Conservation (phyloP, 2,329 filamentous ascomycete genomes). For the Sarocladiaceae sp. region DNA sequence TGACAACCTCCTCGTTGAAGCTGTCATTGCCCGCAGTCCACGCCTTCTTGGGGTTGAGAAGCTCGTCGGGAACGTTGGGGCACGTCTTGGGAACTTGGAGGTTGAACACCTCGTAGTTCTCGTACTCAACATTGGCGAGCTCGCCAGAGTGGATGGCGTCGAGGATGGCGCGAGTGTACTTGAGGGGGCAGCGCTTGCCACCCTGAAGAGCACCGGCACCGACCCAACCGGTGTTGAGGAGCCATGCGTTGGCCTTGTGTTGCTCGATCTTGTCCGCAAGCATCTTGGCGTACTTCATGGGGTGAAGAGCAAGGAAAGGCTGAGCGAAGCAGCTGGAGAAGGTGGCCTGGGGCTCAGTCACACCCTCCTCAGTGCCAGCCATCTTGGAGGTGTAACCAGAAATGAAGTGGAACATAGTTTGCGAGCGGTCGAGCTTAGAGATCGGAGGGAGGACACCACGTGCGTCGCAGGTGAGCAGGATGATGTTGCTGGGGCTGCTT, state of each 20-base stretch:
- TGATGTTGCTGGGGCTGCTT: constrained; percentile 92
- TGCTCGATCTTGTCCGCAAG: constrained; percentile 94
- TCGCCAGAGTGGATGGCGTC: constrained; percentile 97
- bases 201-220: constrained; percentile 85
- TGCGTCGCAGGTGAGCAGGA: constrained; percentile 95
- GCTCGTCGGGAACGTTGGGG: constrained; percentile 79
- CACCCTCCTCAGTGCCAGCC: constrained; percentile 95
- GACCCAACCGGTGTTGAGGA: constrained; percentile 97
- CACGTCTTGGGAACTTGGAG: constrained; percentile 90
- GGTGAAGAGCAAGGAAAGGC: constrained; percentile 96
- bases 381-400: constrained; percentile 99
- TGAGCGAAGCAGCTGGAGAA: constrained; percentile 99
- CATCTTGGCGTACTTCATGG: constrained; percentile 99
- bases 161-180: constrained; percentile 97
- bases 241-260: constrained; percentile 94
- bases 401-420: constrained; percentile 99
- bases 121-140: constrained; percentile 87
- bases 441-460: constrained; percentile 96
- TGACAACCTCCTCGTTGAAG: constrained; percentile 83
- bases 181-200: constrained; percentile 93
- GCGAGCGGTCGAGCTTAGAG: constrained; percentile 87
- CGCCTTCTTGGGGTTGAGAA: constrained; percentile 89
- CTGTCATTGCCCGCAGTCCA: constrained; percentile 79
- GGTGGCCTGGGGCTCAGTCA: constrained; percentile 94
- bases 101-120: constrained; percentile 96